phyloP scores from a whole-genome alignment of 2,329 filamentous ascomycete species.

The Plenodomus tracheiphilus region DNA sequence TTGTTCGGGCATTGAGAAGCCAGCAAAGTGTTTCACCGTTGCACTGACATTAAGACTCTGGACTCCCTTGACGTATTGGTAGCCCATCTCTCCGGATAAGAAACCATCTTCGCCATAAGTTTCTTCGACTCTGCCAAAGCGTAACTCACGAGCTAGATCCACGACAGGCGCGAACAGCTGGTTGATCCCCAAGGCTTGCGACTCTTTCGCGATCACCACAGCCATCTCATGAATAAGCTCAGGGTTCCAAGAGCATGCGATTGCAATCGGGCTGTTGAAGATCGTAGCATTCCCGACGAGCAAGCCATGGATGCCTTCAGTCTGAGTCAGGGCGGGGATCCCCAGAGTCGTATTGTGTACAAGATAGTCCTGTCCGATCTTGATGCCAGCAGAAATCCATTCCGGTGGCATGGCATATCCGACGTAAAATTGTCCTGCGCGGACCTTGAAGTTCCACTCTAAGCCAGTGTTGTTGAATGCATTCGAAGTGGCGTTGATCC shows the following conservation, averaged over 20 bases:
- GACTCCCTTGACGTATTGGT: conserved; percentile 63
- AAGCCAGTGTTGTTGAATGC: conserved; percentile 70
- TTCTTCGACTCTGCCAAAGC: conserved; percentile 75
- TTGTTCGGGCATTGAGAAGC: conserved; percentile 70
- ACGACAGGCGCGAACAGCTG: conserved; percentile 73
- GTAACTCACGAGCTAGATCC: conserved; percentile 71
- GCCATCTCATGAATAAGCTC: conserved; percentile 69
- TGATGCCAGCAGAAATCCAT: conserved; percentile 65
- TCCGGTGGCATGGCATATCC: conserved; percentile 68
- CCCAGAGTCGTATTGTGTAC: conserved; percentile 66
- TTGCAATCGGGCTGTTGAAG: conserved; percentile 76
- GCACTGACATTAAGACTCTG: conserved; percentile 68
- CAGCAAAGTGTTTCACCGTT: conserved; percentile 77
- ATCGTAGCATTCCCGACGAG: conserved; percentile 74
- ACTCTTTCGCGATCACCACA: conserved; percentile 65
- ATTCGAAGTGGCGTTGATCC: conserved; percentile 69
- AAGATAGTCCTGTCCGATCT: conserved; percentile 69
- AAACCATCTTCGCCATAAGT: conserved; percentile 71
- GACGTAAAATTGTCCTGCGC: conserved; percentile 73
- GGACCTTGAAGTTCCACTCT: conserved; percentile 66
- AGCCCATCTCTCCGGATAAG: conserved; percentile 69
- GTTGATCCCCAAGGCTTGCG: conserved; percentile 69
- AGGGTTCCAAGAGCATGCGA: conserved; percentile 72
- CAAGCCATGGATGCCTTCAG: conserved; percentile 74
- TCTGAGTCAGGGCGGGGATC: conserved; percentile 74